These are phyloP conservation scores for Podospora didyma DNA, from an alignment of 495 filamentous ascomycete genomes.

Conservation along the genomic window DNA sequence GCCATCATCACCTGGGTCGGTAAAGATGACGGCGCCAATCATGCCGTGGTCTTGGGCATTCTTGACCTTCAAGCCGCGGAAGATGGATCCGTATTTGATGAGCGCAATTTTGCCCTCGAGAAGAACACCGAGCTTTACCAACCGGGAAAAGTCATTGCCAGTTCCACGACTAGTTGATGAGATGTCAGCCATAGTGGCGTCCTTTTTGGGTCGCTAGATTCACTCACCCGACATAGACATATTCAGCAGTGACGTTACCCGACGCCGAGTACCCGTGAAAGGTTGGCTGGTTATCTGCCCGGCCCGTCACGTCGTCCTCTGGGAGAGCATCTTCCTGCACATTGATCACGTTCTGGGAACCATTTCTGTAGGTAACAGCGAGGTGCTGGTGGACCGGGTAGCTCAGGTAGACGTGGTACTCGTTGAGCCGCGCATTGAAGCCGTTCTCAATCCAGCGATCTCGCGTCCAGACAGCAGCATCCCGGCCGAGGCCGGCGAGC, in stretches of 20 bases:
- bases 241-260: constrained; percentile 70
- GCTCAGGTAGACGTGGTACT: constrained; percentile 80
- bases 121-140: constrained; percentile 63
- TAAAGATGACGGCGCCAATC: constrained; percentile 76
- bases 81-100: constrained; percentile 71
- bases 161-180: too few relatives aligned
- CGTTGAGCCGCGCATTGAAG: constrained; percentile 60
- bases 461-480: constrained; percentile 69
- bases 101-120: constrained; percentile 78
- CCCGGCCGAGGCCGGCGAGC: constrained; percentile 33
- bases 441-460: constrained; percentile 75
- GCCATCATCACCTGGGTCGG: constrained; percentile 77
- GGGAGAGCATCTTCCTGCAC: constrained; percentile 74
- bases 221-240: constrained; percentile 61
- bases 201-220: constrained; percentile 60
- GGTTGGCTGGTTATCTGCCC: constrained; percentile 67
- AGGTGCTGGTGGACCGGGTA: constrained; percentile 74
- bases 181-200: constrained; percentile 15
- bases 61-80: constrained; percentile 82
- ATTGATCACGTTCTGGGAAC: constrained; percentile 62
- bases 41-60: constrained; percentile 80
- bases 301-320: constrained; percentile 67
- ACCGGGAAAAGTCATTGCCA: constrained; percentile 62
- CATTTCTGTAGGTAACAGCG: constrained; percentile 50
- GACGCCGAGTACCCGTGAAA: constrained; percentile 87